Percentiles rank a stretch among this genome's conserved stretches.
phyloP scores from a whole-genome alignment of 805 yeast species.

The Saccharomyces mikatae region DNA sequence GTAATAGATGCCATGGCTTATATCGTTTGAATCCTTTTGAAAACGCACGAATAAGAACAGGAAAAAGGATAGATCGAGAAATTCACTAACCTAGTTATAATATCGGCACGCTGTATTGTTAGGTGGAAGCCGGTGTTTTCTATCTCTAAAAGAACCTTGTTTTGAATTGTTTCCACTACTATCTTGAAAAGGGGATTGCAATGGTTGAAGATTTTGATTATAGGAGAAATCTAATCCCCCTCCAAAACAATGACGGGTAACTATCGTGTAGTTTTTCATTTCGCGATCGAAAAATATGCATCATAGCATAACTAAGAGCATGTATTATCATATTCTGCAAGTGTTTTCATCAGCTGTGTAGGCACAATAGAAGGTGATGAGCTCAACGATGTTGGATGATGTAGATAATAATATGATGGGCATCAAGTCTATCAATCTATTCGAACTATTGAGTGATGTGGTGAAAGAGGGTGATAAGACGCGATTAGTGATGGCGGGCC shows the following conservation, averaged over 20 bases:
- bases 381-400: constrained; percentile 6
- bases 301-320: background rate
- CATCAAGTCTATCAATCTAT: constrained; percentile 14
- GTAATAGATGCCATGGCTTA: constrained; percentile 16
- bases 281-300: background rate
- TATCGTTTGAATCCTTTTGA: background rate
- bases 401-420: constrained; percentile 22
- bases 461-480: constrained; percentile 6
- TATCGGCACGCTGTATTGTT: background rate
- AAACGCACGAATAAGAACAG: background rate
- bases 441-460: constrained; percentile 10
- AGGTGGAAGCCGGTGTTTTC: background rate
- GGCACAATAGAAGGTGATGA: background rate
- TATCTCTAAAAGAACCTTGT: background rate
- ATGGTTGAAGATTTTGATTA: background rate
- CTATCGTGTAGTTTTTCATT: background rate
- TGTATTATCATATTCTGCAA: background rate
- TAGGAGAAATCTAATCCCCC: background rate
- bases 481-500: constrained; percentile 2
- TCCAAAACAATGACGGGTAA: background rate
- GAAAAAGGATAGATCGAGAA: background rate
- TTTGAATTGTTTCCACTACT: background rate
- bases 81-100: background rate
- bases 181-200: background rate
- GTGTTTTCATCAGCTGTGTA: background rate